phyloP scores from a whole-genome alignment of 2,329 filamentous ascomycete species.

The Clonostachys sp. region DNA sequence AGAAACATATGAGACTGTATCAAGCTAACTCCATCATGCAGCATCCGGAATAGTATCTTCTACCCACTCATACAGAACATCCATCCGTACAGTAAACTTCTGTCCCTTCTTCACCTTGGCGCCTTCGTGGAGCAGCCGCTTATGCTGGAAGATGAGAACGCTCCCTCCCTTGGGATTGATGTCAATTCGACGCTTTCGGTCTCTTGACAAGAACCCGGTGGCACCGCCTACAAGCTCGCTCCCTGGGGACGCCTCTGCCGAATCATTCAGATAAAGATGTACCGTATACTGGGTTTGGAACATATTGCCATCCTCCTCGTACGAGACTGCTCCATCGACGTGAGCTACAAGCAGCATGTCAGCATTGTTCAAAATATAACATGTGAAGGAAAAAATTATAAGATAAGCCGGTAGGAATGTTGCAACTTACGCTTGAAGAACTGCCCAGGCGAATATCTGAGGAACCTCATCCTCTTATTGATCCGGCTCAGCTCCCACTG shows the following conservation, averaged over 20 bases:
- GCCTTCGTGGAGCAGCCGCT: constrained; percentile 44
- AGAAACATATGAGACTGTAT: too few species aligned
- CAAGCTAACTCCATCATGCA: too few species aligned
- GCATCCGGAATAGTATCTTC: background rate
- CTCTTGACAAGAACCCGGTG: constrained; percentile 45
- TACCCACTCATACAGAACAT: constrained; percentile 42
- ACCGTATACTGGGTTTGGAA: constrained; percentile 46
- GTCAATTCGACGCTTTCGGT: constrained; percentile 38
- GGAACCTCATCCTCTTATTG: constrained; percentile 72
- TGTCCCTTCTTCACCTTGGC: constrained; percentile 42
- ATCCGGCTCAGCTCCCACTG: constrained; percentile 43
- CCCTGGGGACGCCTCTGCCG: constrained; percentile 8
- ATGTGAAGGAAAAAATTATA: background rate
- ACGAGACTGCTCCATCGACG: constrained; percentile 61
- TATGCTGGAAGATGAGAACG: constrained; percentile 58
- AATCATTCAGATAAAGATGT: constrained; percentile 41
- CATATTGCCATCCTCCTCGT: constrained; percentile 37
- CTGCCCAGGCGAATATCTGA: constrained; percentile 67
- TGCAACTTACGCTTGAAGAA: constrained; percentile 56
- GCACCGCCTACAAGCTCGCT: constrained; percentile 43
- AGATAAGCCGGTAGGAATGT: background rate
- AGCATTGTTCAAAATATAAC: background rate
- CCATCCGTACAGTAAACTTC: constrained; percentile 54
- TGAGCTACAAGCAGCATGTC: constrained; percentile 43
- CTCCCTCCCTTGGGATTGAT: constrained; percentile 52